These are phyloP conservation scores for Tetracentron sinense DNA, from an alignment of 164 flowering plant species.

Conservation along the genomic window DNA sequence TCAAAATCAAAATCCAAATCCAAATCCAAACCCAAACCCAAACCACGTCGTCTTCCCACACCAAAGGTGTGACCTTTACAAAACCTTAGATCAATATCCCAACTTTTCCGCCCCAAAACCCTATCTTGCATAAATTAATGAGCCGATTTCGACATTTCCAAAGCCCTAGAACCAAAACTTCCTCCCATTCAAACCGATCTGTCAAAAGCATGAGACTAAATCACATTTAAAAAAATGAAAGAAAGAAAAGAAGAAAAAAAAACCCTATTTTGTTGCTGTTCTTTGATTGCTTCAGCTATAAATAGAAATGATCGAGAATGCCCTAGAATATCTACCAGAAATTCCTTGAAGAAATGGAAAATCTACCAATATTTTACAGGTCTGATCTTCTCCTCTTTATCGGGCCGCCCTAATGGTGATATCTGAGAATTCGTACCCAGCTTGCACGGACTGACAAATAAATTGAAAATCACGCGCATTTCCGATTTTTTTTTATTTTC, in stretches of 20 bases:
- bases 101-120: slow-evolving; percentile 9
- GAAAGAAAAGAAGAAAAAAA: not conserved
- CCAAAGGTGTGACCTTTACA: slow-evolving; percentile 4
- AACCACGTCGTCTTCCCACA: not conserved
- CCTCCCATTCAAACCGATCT: not conserved
- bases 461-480: too few relatives aligned
- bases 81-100: slow-evolving; percentile 18
- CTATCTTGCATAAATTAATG: not conserved
- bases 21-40: too few relatives aligned
- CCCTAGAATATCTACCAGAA: not conserved
- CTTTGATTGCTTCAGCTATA: too few relatives aligned
- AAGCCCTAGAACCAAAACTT: not conserved
- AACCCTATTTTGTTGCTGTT: not conserved
- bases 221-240: not conserved
- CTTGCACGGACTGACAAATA: too few relatives aligned
- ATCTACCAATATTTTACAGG: not conserved
- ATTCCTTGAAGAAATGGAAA: too few relatives aligned
- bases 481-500: too few relatives aligned
- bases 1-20: slow-evolving; percentile 11
- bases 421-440: too few relatives aligned
- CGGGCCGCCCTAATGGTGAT: too few relatives aligned
- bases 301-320: too few relatives aligned
- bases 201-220: not conserved
- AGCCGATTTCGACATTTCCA: slow-evolving; percentile 2
- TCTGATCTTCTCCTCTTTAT: not conserved